Conservation (phyloP, 2,329 filamentous ascomycete species). For the Fusarium poae region DNA sequence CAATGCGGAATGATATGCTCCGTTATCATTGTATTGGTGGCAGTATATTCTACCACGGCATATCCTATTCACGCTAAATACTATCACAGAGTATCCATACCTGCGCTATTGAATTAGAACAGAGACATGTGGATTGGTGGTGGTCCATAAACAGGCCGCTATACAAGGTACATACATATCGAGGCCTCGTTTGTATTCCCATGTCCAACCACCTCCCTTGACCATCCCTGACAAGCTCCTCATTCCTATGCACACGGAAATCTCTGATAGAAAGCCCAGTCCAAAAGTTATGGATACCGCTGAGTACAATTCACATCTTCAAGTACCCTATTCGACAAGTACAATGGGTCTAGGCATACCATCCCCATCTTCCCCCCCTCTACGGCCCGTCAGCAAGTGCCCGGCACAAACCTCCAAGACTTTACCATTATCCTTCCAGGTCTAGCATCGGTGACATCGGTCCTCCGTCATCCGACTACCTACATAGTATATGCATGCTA, state of each 20-base stretch:
- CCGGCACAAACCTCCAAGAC: conserved; percentile 23
- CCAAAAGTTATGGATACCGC: conserved; percentile 6
- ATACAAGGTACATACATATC: conserved; percentile 32
- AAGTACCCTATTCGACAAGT: conserved; percentile 26
- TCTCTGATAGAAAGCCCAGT: conserved; percentile 9
- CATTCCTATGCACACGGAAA: conserved; percentile 37
- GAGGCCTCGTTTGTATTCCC: conserved; percentile 37
- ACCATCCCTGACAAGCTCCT: conserved; percentile 26
- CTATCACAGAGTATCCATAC: conserved; percentile 7
- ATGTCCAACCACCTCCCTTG: conserved; percentile 31
- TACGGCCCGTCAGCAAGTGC: conserved; percentile 49
- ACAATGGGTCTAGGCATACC: conserved; percentile 32
- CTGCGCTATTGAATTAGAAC: not conserved
- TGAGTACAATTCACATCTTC: conserved; percentile 1
- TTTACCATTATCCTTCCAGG: conserved; percentile 31
- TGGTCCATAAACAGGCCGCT: conserved; percentile 9
- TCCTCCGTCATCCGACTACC: conserved; percentile 37
- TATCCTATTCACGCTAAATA: conserved; percentile 13
- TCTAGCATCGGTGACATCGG: conserved; percentile 41
- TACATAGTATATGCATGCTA: conserved; percentile 43
- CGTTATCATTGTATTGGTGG: conserved; percentile 27
- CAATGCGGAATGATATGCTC: conserved; percentile 31
- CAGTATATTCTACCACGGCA: conserved; percentile 23
- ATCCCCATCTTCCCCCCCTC: conserved; percentile 38
- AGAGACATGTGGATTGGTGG: conserved; percentile 30